Conservation (phyloP, 2,329 filamentous ascomycete genomes). For the Penicillium sclerotigenum region DNA sequence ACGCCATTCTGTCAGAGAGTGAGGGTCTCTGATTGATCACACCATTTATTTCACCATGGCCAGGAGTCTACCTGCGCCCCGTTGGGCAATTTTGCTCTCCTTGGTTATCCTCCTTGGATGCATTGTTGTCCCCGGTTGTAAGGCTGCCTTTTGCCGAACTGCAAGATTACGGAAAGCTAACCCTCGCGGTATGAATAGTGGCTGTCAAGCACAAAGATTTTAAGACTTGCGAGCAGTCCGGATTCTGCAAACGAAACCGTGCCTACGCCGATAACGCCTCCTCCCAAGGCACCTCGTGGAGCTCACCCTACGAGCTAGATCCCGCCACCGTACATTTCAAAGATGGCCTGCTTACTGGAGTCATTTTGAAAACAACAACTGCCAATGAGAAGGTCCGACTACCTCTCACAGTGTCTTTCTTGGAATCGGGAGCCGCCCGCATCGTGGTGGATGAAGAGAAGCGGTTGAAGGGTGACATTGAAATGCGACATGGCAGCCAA, state of each 20-base stretch:
- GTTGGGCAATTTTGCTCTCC: constrained; percentile 64
- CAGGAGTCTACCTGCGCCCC: constrained; percentile 51
- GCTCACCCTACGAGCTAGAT: constrained; percentile 74
- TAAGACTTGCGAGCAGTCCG: constrained; percentile 92
- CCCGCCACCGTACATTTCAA: constrained; percentile 70
- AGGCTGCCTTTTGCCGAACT: constrained; percentile 26
- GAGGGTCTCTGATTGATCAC: constrained; percentile 34
- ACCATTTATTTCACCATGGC: constrained; percentile 46
- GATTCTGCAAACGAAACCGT: constrained; percentile 95
- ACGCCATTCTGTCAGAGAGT: constrained; percentile 27
- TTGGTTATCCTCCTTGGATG: constrained; percentile 58
- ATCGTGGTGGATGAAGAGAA: constrained; percentile 90
- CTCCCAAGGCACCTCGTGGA: constrained; percentile 64
- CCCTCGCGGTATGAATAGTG: constrained; percentile 48
- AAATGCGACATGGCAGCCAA: constrained; percentile 78
- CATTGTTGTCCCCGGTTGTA: constrained; percentile 64
- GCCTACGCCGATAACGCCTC: constrained; percentile 77
- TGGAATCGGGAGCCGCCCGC: constrained; percentile 82
- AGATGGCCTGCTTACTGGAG: constrained; percentile 74
- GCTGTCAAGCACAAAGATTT: constrained; percentile 94
- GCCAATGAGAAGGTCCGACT: constrained; percentile 69
- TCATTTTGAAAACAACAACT: constrained; percentile 74
- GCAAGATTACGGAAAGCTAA: constrained; percentile 4
- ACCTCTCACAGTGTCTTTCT: constrained; percentile 81
- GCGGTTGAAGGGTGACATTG: constrained; percentile 82